These are phyloP conservation scores for Heritiera fomes DNA, from an alignment of 345 rosid species.

Conservation along the genomic window DNA sequence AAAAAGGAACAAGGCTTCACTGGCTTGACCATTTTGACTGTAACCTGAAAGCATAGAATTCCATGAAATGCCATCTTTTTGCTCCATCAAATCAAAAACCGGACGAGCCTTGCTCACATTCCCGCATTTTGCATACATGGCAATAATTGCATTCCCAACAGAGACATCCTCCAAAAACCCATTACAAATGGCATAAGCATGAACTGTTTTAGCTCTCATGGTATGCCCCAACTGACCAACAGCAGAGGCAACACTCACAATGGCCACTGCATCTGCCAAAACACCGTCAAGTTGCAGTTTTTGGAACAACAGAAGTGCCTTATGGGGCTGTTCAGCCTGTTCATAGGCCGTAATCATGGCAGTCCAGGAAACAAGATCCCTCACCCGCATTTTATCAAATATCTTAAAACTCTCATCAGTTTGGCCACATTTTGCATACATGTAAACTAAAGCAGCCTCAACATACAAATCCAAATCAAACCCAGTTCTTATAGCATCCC, in stretches of 20 bases:
- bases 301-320: constrained; percentile 28
- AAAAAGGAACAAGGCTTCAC: constrained; percentile 50
- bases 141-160: constrained; percentile 48
- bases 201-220: constrained; percentile 32
- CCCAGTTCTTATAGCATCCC: constrained; percentile 38
- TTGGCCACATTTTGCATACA: constrained; percentile 43
- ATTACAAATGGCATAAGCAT: constrained; percentile 37
- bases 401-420: constrained; percentile 36
- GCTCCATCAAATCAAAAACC: constrained; percentile 46
- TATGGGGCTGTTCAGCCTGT: constrained; percentile 25
- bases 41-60: constrained; percentile 62
- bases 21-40: constrained; percentile 51
- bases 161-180: constrained; percentile 34
- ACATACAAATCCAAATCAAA: constrained; percentile 36
- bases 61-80: constrained; percentile 54
- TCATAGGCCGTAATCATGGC: constrained; percentile 44
- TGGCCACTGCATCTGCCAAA: constrained; percentile 39
- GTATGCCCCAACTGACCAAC: constrained; percentile 48
- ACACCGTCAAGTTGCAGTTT: constrained; percentile 35
- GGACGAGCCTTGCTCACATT: constrained; percentile 37
- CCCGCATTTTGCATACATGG: constrained; percentile 55
- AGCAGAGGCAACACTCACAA: constrained; percentile 54
- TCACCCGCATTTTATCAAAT: constrained; percentile 45
- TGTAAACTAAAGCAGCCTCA: constrained; percentile 37
- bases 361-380: constrained; percentile 55